Conservation (phyloP, 2,329 filamentous ascomycete species). For the Neoscytalidium dimidiatum region DNA sequence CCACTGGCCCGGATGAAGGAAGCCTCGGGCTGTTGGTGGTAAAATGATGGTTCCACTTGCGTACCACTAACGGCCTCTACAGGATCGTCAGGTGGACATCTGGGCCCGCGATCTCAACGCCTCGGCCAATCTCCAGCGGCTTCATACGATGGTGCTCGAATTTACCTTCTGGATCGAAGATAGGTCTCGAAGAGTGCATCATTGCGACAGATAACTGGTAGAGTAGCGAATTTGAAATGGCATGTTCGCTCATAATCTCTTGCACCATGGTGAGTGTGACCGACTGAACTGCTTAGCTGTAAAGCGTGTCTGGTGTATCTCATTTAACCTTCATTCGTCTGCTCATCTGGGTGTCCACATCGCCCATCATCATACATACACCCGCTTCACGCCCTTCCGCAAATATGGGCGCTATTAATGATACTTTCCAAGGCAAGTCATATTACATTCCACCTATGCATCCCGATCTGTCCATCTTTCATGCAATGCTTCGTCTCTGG, state of each 20-base stretch:
- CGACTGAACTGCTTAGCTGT: not conserved
- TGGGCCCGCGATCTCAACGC: not conserved
- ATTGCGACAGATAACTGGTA: not conserved
- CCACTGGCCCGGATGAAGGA: not conserved
- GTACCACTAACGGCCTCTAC: not conserved
- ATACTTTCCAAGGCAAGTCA: not conserved
- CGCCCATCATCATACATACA: not conserved
- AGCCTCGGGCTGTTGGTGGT: conserved; percentile 8
- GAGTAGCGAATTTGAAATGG: not conserved
- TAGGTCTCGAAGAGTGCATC: not conserved
- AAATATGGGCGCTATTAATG: not conserved
- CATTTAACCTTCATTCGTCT: not conserved
- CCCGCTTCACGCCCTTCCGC: not conserved
- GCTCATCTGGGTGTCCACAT: not conserved
- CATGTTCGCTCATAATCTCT: not conserved
- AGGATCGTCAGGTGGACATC: not conserved
- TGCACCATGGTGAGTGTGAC: not conserved
- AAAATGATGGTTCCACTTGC: not conserved
- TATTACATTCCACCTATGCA: not conserved
- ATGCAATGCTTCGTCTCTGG: not conserved
- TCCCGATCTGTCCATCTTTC: not conserved
- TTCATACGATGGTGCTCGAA: too few relatives aligned
- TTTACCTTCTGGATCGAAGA: not conserved
- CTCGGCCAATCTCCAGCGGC: too few relatives aligned
- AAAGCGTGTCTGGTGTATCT: not conserved